Base-by-base conservation (phyloP, 345 rosid species). In the Pugionium dolabratum region DNA sequence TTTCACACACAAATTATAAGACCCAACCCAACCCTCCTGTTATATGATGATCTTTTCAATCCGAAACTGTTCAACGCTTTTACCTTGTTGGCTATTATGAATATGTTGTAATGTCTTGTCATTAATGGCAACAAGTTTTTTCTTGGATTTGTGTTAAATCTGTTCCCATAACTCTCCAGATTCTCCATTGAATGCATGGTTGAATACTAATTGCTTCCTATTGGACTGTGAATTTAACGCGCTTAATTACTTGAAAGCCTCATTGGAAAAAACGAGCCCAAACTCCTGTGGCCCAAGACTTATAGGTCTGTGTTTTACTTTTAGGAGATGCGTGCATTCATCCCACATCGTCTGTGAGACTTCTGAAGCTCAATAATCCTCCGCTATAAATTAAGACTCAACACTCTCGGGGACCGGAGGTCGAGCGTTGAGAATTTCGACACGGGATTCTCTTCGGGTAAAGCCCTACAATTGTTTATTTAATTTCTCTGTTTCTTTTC, bases 381-480 rank as follows among this genome's bases (percentile, higher is more conserved):
- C 3, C 1, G 3, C 2, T 54, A 71, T 54, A 71, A 9, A 18
- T 18, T 18, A 18, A 18, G 18, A 18, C 18, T 18, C 18, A 18
- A 18, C 18, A 18, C 18, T 18, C 18, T 18, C 18, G 18, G 0
- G 0, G 18, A 18, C 18, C 18, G 18, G 18, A 18, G 18, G 18
- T 18, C 18, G 18, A 18, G 18, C 18, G 18, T 18, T 18, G 18
- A 72, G 76, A 72, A 72, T 72, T 72, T 72, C 54, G 66, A 67
- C 66, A 73, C 65, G 72, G 72, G 76, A 29, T 72, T 62, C 72
- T 60, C 66, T 9, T 7, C 65, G 72, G 76, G 66, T 66, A 73
- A 73, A 64, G 42, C 62, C 62, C 62, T 66, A 73, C 66, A 73
- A 36, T 2, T 29, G 1, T 0, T 6, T 0, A 66, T 62, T 11